Conservation (phyloP, 2,329 filamentous ascomycete species). For the Cordyceps cicadae region DNA sequence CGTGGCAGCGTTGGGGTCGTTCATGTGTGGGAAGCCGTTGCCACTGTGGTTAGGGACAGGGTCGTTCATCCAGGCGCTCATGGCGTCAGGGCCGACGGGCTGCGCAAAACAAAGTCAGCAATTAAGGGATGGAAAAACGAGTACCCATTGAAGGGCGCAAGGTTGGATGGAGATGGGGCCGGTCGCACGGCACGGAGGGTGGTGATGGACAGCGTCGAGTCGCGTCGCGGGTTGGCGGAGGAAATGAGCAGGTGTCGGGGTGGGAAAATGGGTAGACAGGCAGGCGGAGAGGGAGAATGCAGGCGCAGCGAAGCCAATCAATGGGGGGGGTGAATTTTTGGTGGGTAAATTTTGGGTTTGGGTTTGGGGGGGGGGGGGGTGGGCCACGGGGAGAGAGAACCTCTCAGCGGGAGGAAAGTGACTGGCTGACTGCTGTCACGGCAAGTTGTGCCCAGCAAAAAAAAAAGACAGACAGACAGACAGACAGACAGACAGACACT, state of each 20-base stretch:
- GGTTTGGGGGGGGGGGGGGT: not conserved
- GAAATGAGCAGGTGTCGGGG: constrained; percentile 21
- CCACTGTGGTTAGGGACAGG: constrained; percentile 62
- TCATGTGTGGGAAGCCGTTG: constrained; percentile 58
- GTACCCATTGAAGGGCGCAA: constrained; percentile 33
- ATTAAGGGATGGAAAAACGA: constrained; percentile 31
- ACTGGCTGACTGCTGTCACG: not conserved
- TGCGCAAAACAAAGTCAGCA: constrained; percentile 37
- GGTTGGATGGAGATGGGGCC: constrained; percentile 36
- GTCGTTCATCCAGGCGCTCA: constrained; percentile 68
- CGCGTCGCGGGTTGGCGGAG: constrained; percentile 36
- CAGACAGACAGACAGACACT: not conserved
- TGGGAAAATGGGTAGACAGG: constrained; percentile 13
- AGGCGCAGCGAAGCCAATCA: not conserved
- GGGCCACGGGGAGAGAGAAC: not conserved
- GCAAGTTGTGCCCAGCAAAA: not conserved
- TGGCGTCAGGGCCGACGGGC: constrained; percentile 44
- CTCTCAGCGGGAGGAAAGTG: not conserved
- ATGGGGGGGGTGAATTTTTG: not conserved
- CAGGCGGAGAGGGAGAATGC: not conserved
- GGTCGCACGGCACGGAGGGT: constrained; percentile 35
- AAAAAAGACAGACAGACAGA: not conserved
- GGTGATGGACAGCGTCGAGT: constrained; percentile 31
- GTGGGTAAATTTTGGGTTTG: constrained; percentile 4
- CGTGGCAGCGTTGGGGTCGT: constrained; percentile 47